Conservation (phyloP, 495 filamentous ascomycete genomes). For the Emericellopsis terricola region DNA sequence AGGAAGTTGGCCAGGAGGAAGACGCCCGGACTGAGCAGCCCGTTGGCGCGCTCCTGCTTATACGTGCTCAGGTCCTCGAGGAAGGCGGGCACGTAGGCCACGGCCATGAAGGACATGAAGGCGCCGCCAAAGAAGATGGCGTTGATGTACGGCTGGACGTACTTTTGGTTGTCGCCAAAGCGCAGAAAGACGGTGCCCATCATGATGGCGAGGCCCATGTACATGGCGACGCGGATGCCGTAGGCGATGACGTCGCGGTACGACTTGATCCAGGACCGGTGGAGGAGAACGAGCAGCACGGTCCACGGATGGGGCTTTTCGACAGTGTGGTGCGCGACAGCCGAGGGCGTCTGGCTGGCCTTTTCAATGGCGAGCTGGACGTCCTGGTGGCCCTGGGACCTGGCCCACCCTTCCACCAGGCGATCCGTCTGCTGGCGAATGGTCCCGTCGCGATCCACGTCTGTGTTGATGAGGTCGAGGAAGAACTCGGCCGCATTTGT, state of each 20-base stretch:
- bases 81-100: conserved; percentile 68
- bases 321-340: too few relatives aligned
- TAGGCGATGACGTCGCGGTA: conserved; percentile 71
- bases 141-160: conserved; percentile 65
- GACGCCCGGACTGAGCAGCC: conserved; percentile 52
- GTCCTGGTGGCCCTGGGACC: conserved; percentile 4
- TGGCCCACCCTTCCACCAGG: conserved; percentile 21
- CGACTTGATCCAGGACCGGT: conserved; percentile 60
- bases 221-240: conserved; percentile 69
- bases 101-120: conserved; percentile 87
- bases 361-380: conserved; percentile 9
- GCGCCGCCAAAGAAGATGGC: conserved; percentile 68
- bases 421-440: neutral
- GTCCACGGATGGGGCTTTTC: too few relatives aligned
- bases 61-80: conserved; percentile 60
- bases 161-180: conserved; percentile 39
- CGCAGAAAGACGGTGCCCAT: conserved; percentile 78
- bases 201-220: conserved; percentile 58
- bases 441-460: conserved; percentile 27
- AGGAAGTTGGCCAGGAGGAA: conserved; percentile 67
- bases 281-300: conserved; percentile 29
- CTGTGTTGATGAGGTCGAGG: conserved; percentile 56
- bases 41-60: conserved; percentile 65
- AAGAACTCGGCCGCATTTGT: conserved; percentile 67
- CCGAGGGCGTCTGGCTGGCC: neutral